Evolutionary conservation across 768 basidiomycete species (phyloP).

Genomic region (Scleroderma bovista): DNA sequence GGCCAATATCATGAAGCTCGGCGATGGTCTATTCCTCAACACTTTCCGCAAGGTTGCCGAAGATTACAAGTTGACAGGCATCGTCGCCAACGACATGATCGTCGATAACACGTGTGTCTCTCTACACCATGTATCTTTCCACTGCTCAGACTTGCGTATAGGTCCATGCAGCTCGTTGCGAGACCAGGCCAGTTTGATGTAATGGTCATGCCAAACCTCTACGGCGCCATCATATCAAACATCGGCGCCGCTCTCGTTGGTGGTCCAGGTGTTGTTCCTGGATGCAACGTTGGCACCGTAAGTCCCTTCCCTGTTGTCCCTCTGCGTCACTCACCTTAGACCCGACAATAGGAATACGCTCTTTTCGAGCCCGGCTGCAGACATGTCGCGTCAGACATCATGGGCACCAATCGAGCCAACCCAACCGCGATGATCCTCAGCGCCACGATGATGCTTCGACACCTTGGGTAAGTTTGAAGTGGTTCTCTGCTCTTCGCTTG

Average conservation of each 20-base stretch:
- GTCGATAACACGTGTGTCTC: conserved; percentile 88
- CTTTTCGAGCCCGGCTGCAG: conserved; percentile 98
- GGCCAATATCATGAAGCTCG: conserved; percentile 99
- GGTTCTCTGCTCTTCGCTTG: conserved; percentile 16
- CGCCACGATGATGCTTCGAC: conserved; percentile 96
- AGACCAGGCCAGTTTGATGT: conserved; percentile 96
- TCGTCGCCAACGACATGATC: conserved; percentile 96
- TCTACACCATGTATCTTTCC: not conserved
- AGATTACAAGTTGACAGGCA: conserved; percentile 91
- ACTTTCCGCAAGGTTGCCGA: conserved; percentile 96
- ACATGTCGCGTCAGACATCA: conserved; percentile 91
- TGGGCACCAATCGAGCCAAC: conserved; percentile 94
- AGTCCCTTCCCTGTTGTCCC: conserved; percentile 16
- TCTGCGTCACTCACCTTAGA: not conserved
- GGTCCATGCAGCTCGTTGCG: conserved; percentile 98
- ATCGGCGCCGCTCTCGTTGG: conserved; percentile 98
- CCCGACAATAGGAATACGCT: conserved; percentile 71
- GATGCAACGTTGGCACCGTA: conserved; percentile 94
- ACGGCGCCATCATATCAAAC: conserved; percentile 97
- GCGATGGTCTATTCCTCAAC: conserved; percentile 97
- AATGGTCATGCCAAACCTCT: conserved; percentile 98
- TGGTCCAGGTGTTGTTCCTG: conserved; percentile 96
- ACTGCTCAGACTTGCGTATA: conserved; percentile 22
- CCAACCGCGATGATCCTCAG: conserved; percentile 97
- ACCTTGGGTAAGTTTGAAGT: conserved; percentile 67